Conservation (phyloP, 441 rosid species). For the Syzygium malaccense region DNA sequence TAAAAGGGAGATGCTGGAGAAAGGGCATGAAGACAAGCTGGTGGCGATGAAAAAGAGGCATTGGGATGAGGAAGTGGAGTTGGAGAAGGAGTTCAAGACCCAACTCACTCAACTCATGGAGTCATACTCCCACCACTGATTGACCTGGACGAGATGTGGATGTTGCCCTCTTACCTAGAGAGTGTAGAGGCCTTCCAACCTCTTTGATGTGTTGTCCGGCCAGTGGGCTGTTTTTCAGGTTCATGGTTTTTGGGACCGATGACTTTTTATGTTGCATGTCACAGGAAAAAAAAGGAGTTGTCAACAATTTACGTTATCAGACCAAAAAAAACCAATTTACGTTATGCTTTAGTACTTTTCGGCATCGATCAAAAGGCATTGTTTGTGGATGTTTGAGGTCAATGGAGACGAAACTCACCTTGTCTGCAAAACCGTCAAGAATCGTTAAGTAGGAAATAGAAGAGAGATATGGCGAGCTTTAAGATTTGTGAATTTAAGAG, state of each 20-base stretch:
- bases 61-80: slow-evolving; percentile 43
- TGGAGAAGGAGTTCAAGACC: slow-evolving; percentile 48
- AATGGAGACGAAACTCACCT: not conserved
- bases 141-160: not conserved
- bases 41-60: slow-evolving; percentile 49
- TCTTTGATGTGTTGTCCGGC: not conserved
- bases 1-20: slow-evolving; percentile 63
- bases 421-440: not conserved
- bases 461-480: not conserved
- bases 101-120: slow-evolving; percentile 41
- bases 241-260: not conserved
- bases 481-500: not conserved
- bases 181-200: not conserved
- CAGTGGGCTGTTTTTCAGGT: not conserved
- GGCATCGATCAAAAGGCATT: not conserved
- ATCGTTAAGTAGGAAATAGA: not conserved
- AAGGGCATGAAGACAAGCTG: slow-evolving; percentile 45
- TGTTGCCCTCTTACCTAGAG: not conserved
- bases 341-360: not conserved
- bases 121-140: slow-evolving; percentile 21
- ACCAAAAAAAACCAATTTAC: not conserved
- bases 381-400: not conserved
- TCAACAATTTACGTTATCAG: too few relatives aligned
- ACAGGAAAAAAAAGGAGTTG: not conserved
- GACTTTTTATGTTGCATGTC: not conserved